Conservation (phyloP, 2,329 filamentous ascomycete species). For the Paramyrothecium roridum region DNA sequence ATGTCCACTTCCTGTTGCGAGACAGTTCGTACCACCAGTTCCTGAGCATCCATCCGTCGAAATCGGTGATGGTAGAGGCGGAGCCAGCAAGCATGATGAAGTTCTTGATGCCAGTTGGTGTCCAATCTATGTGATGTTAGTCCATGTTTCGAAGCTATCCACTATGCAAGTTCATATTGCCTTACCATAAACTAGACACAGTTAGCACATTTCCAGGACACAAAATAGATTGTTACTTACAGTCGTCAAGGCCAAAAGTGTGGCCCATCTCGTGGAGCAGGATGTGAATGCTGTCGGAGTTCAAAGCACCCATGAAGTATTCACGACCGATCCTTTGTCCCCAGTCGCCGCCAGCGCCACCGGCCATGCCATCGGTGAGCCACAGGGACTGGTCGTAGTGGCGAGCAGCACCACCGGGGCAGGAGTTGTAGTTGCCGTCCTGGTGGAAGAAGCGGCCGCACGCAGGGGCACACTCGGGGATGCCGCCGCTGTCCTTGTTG, state of each 20-base stretch:
- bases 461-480: constrained; percentile 33
- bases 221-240: neutral
- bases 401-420: constrained; percentile 25
- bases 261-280: constrained; percentile 44
- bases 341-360: constrained; percentile 44
- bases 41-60: constrained; percentile 46
- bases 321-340: constrained; percentile 41
- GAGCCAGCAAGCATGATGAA: constrained; percentile 45
- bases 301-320: constrained; percentile 36
- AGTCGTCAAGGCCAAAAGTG: constrained; percentile 40
- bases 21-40: constrained; percentile 41
- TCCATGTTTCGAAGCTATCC: neutral
- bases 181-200: neutral
- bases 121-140: constrained; percentile 33
- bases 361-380: constrained; percentile 41
- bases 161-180: neutral
- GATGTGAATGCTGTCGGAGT: constrained; percentile 37
- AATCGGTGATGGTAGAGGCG: constrained; percentile 38
- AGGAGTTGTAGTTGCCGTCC: constrained; percentile 35
- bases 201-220: neutral
- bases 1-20: constrained; percentile 23
- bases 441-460: constrained; percentile 44
- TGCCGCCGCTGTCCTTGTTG: constrained; percentile 31
- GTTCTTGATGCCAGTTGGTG: constrained; percentile 33
- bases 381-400: constrained; percentile 45